Evolutionary conservation across 805 yeast genomes (phyloP), one percentile per base, ranked within the genome.

Genomic region (Candida sanyiensis): DNA sequence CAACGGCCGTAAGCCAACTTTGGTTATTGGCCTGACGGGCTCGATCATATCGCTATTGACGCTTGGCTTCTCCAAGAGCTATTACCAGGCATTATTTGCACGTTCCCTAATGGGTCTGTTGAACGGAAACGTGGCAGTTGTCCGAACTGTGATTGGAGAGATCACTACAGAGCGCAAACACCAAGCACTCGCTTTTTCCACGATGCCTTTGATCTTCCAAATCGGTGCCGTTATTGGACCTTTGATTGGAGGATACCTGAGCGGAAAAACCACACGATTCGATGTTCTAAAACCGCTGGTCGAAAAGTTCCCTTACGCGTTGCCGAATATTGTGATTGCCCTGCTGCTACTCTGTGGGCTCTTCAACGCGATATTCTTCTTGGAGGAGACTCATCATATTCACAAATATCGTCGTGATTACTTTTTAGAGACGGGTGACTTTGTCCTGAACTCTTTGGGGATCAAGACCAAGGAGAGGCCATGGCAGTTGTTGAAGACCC

Each of bases 51-150:
- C 76, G 7, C 54, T 75, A 42, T 41, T 75, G 21, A 37, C 67
- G 4, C 68, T 80, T 46, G 85, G 85, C 1, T 73, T 77, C 45
- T 59, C 80, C 11, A 61, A 56, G 15, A 72, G 68, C 51, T 75
- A 67, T 49, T 69, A 66, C 48, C 62, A 66, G 58, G 83, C 83
- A 0, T 47, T 79, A 3, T 49, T 61, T 11, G 74, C 83, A 8
- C 62, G 84, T 49, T 62, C 70, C 16, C 45, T 69, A 30, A 69
- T 73, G 60, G 86, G 86, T 0, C 57, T 71, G 3, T 57, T 78
- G 29, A 79, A 78, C 51, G 86, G 84, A 6, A 79, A 79, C 51
- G 73, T 77, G 7, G 77, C 80, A 1, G 83, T 79, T n/a, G 51
- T 79, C 23, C 60, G 85, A 53, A 79, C 85, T 0, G 58, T 69